phyloP scores from a whole-genome alignment of 495 filamentous ascomycete species.

The Penicillium samsonianum region DNA sequence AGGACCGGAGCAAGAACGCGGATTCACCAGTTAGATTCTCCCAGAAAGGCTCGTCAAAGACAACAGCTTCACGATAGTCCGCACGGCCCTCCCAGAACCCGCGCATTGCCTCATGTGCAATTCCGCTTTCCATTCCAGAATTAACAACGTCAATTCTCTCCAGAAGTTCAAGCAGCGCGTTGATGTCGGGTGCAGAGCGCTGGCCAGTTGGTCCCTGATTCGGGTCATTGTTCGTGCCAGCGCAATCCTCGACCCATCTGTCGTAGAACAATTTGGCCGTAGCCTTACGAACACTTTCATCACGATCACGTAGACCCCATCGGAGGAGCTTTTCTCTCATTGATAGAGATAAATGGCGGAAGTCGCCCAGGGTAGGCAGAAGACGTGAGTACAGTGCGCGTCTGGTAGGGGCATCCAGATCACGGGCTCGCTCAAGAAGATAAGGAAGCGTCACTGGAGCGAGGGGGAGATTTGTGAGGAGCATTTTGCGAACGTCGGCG shows the following conservation, averaged over 20 bases:
- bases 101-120: slow-evolving; percentile 88
- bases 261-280: slow-evolving; percentile 88
- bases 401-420: slow-evolving; percentile 79
- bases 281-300: slow-evolving; percentile 91
- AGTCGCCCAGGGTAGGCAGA: slow-evolving; percentile 88
- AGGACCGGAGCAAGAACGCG: slow-evolving; percentile 82
- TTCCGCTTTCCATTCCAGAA: slow-evolving; percentile 84
- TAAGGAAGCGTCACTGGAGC: slow-evolving; percentile 80
- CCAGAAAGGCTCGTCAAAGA: slow-evolving; percentile 87
- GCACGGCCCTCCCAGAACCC: slow-evolving; percentile 94
- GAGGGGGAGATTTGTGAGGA: slow-evolving; percentile 87
- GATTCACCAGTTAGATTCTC: slow-evolving; percentile 81
- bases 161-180: slow-evolving; percentile 82
- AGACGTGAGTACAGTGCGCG: slow-evolving; percentile 85
- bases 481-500: slow-evolving; percentile 83
- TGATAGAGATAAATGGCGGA: slow-evolving; percentile 89
- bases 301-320: slow-evolving; percentile 92
- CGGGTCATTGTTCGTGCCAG: slow-evolving; percentile 56
- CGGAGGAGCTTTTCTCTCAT: slow-evolving; percentile 95
- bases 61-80: slow-evolving; percentile 80
- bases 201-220: slow-evolving; percentile 48
- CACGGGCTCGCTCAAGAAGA: slow-evolving; percentile 86
- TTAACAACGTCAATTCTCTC: slow-evolving; percentile 93
- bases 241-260: slow-evolving; percentile 94
- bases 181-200: slow-evolving; percentile 62